Conservation (phyloP, 306 rosid species). For the Dryas octopetala region DNA sequence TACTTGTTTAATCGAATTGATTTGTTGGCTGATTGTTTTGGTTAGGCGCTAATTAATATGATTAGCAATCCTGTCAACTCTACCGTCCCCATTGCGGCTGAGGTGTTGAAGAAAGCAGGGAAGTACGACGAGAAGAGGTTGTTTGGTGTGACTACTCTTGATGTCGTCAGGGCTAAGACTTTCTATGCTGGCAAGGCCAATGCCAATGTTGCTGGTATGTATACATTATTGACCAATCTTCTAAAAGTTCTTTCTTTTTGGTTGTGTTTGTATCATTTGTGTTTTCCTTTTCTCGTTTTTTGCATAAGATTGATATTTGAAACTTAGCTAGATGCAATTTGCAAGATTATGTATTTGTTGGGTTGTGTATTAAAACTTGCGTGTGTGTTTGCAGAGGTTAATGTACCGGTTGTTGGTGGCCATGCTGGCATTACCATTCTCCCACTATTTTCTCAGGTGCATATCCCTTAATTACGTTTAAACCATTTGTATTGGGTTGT, state of each 20-base stretch:
- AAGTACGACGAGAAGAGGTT: slow-evolving; percentile 71
- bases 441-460: slow-evolving; percentile 92
- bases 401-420: slow-evolving; percentile 97
- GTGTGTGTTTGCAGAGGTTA: slow-evolving; percentile 65
- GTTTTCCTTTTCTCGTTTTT: background rate
- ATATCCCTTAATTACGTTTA: slow-evolving; percentile 10
- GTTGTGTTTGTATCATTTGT: background rate
- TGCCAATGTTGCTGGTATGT: slow-evolving; percentile 80
- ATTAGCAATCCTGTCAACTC: slow-evolving; percentile 99
- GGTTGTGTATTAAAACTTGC: background rate
- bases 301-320: background rate
- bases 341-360: background rate
- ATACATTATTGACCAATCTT: background rate
- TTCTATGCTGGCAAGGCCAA: slow-evolving; percentile 95
- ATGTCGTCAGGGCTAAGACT: slow-evolving; percentile 94
- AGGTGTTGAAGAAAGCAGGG: slow-evolving; percentile 96
- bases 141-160: slow-evolving; percentile 98
- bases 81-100: slow-evolving; percentile 94
- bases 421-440: slow-evolving; percentile 97
- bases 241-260: background rate
- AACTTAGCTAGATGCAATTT: background rate
- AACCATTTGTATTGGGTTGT: background rate
- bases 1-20: background rate
- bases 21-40: slow-evolving; percentile 7
- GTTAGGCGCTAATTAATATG: slow-evolving; percentile 89